Conservation (phyloP, 2,329 filamentous ascomycete genomes). For the Microcyclospora pomicola region DNA sequence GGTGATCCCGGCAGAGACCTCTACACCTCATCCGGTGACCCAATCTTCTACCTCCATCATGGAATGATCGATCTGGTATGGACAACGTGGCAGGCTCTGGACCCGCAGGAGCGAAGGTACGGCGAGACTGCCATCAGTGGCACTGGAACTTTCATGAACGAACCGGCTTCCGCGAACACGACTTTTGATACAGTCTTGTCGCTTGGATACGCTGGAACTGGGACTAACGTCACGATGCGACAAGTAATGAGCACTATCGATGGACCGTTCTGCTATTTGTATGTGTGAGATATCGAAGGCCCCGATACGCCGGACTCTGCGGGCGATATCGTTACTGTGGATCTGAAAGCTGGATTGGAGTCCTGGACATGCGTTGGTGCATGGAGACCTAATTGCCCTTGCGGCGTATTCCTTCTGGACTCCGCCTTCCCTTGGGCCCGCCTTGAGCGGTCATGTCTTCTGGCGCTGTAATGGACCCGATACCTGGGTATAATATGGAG, state of each 20-base stretch:
- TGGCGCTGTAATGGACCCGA: too few relatives aligned
- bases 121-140: conserved; percentile 24
- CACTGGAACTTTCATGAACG: conserved; percentile 31
- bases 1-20: conserved; percentile 34
- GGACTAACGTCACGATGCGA: conserved; percentile 19
- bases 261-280: conserved; percentile 36
- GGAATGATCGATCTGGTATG: conserved; percentile 34
- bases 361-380: too few relatives aligned
- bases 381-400: too few relatives aligned
- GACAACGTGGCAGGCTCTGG: conserved; percentile 38
- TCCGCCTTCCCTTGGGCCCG: too few relatives aligned
- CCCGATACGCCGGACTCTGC: too few relatives aligned
- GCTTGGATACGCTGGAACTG: conserved; percentile 24
- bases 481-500: too few relatives aligned
- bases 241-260: conserved; percentile 30
- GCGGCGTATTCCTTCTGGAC: too few relatives aligned
- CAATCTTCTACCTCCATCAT: conserved; percentile 36
- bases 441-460: too few relatives aligned
- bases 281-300: too few relatives aligned
- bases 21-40: conserved; percentile 32
- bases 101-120: conserved; percentile 19
- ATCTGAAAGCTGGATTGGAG: too few relatives aligned
- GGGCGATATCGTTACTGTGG: too few relatives aligned
- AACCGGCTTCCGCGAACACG: conserved; percentile 28
- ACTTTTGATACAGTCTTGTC: conserved; percentile 30